Percentiles rank a stretch among this genome's conserved stretches.
Evolutionary conservation across 139 green algal genomes (phyloP).

Genomic region (Tetradesmus lagerheimii): DNA sequence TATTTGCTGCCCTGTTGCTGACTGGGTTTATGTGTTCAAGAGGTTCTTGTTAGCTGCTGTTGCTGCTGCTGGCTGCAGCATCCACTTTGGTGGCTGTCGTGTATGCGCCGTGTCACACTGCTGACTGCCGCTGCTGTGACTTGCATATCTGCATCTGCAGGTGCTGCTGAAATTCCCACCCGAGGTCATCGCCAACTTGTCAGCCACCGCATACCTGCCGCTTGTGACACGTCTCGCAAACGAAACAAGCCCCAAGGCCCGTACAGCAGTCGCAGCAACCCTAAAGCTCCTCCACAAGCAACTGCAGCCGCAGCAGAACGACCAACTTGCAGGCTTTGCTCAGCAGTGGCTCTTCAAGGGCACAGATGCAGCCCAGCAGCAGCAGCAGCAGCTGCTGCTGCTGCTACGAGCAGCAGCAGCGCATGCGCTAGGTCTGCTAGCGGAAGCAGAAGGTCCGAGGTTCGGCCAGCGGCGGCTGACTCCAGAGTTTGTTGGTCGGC

Average conservation of each 20-base stretch:
- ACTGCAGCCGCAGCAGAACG: constrained; percentile 50
- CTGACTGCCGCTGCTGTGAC: background rate
- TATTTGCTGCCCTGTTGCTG: too few relatives aligned
- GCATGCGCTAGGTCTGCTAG: constrained; percentile 39
- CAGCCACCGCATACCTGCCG: constrained; percentile 83
- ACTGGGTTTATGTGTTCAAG: too few relatives aligned
- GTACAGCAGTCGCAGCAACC: constrained; percentile 61
- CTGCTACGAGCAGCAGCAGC: constrained; percentile 25
- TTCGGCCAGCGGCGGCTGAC: constrained; percentile 16
- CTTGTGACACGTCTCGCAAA: constrained; percentile 87
- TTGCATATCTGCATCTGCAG: background rate
- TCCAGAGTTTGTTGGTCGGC: background rate
- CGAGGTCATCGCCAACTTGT: constrained; percentile 67
- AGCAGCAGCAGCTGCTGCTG: constrained; percentile 18
- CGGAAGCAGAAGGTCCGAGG: constrained; percentile 26
- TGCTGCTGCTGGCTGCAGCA: background rate
- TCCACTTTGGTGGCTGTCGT: too few relatives aligned
- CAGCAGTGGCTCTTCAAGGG: constrained; percentile 13
- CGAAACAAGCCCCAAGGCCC: constrained; percentile 72
- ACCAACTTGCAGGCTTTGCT: constrained; percentile 65
- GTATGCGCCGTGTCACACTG: background rate
- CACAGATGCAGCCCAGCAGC: background rate
- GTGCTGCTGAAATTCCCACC: constrained; percentile 90
- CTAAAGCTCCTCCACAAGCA: constrained; percentile 72
- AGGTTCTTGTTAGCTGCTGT: too few relatives aligned